These are phyloP conservation scores for Talaromyces nanjingensis DNA, from an alignment of 495 filamentous ascomycete genomes.

Conservation along the genomic window DNA sequence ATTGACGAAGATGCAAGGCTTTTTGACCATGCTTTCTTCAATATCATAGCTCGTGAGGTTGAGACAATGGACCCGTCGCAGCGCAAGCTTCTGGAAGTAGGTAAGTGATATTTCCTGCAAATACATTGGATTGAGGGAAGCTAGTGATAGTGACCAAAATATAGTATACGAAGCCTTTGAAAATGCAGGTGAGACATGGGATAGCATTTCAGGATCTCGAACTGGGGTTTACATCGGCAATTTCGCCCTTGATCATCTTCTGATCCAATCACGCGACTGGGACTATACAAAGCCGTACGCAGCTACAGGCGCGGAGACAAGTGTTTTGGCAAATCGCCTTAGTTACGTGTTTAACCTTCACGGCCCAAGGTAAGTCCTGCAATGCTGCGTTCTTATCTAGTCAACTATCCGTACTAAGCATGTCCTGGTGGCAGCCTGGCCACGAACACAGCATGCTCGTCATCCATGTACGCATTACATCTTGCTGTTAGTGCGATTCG, in stretches of 20 bases:
- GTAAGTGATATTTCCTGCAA: too few relatives aligned
- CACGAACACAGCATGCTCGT: constrained; percentile 12
- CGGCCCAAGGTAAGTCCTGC: constrained; percentile 11
- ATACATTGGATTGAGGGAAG: too few relatives aligned
- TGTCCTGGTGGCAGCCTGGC: neutral
- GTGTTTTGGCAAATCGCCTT: constrained; percentile 21
- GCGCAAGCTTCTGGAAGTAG: too few relatives aligned
- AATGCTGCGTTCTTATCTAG: too few relatives aligned
- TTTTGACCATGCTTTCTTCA: too few relatives aligned
- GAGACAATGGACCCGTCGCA: too few relatives aligned
- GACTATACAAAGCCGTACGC: constrained; percentile 14
- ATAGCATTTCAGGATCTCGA: constrained; percentile 9
- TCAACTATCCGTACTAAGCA: too few relatives aligned
- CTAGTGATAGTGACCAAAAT: too few relatives aligned
- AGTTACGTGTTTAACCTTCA: constrained; percentile 24
- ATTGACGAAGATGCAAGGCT: too few relatives aligned
- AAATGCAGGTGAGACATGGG: constrained; percentile 14
- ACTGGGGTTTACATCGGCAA: constrained; percentile 15
- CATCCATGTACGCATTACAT: too few relatives aligned
- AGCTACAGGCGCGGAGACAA: constrained; percentile 15
- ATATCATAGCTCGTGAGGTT: too few relatives aligned
- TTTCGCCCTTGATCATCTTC: constrained; percentile 15
- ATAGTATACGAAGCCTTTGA: constrained; percentile 16
- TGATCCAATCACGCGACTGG: constrained; percentile 22
- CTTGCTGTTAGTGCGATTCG: too few relatives aligned